Percentiles rank a stretch among this genome's conserved stretches.
Conservation (phyloP, 164 flowering plant species). For the Aristolochia californica region DNA sequence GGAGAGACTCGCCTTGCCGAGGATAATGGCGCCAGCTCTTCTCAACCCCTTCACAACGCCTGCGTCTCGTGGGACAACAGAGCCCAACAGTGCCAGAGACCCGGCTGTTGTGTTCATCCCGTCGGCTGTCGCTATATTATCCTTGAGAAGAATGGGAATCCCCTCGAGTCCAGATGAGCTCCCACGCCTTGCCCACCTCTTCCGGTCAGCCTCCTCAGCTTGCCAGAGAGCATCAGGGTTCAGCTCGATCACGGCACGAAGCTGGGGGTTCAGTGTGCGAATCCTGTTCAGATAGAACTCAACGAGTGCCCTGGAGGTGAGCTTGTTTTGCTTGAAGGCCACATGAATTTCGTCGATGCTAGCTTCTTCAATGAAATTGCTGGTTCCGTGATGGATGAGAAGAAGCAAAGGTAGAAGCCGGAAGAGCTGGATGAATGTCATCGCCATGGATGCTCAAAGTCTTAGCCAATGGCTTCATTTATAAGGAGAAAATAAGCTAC, state of each 20-base stretch:
- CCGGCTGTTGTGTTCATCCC: conserved; percentile 48
- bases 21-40: conserved; percentile 35
- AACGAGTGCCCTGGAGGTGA: conserved; percentile 16
- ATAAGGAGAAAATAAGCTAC: too few relatives aligned
- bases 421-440: too few relatives aligned
- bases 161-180: not conserved
- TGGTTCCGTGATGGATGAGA: too few relatives aligned
- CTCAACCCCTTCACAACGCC: conserved; percentile 37
- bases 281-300: conserved; percentile 26
- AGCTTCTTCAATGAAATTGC: conserved; percentile 29
- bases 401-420: too few relatives aligned
- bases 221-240: conserved; percentile 29
- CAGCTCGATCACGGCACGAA: conserved; percentile 31
- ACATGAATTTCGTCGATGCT: conserved; percentile 34
- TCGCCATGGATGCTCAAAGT: too few relatives aligned
- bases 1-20: conserved; percentile 16
- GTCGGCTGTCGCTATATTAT: conserved; percentile 7
- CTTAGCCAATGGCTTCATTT: too few relatives aligned
- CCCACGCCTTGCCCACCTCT: not conserved
- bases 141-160: not conserved
- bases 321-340: conserved; percentile 30
- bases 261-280: conserved; percentile 22
- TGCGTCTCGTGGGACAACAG: conserved; percentile 36
- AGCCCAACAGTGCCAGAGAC: conserved; percentile 36
- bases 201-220: conserved; percentile 32